A percentile compares a stretch with the other conserved stretches of the same genome.
These are phyloP conservation scores for Aquilaria sinensis DNA, from an alignment of 345 rosid genomes.

Conservation along the genomic window DNA sequence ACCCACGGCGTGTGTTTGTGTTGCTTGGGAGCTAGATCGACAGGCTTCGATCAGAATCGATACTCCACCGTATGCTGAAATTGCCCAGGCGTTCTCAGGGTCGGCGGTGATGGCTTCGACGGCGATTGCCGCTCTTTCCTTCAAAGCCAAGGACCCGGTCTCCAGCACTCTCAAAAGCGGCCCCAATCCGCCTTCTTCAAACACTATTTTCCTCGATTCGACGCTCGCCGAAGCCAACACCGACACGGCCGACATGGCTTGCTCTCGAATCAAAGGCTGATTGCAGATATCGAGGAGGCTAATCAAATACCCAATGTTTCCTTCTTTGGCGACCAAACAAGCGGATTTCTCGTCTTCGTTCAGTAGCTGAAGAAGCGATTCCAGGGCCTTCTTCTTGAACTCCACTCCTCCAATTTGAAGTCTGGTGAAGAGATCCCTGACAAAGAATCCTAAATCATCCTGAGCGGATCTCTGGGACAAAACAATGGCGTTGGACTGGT, in stretches of 20 bases:
- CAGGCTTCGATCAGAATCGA: conserved; percentile 54
- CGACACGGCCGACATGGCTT: conserved; percentile 55
- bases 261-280: conserved; percentile 49
- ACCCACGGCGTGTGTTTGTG: conserved; percentile 49
- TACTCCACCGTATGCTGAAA: conserved; percentile 68
- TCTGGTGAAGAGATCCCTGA: conserved; percentile 72
- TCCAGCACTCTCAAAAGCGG: conserved; percentile 61
- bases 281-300: conserved; percentile 50
- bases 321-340: conserved; percentile 56
- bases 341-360: conserved; percentile 51
- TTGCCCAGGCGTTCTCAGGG: conserved; percentile 64
- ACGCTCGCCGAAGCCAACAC: conserved; percentile 44
- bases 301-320: conserved; percentile 54
- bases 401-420: conserved; percentile 76
- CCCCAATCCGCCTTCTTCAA: conserved; percentile 72
- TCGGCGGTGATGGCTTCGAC: conserved; percentile 67
- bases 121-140: conserved; percentile 59
- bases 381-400: conserved; percentile 68
- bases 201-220: conserved; percentile 57
- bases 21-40: conserved; percentile 45
- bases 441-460: conserved; percentile 49
- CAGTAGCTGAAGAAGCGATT: conserved; percentile 61
- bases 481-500: conserved; percentile 66
- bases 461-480: conserved; percentile 49
- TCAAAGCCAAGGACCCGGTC: conserved; percentile 47